Conservation (phyloP, 75 land plant species). For the Larix kaempferi region DNA sequence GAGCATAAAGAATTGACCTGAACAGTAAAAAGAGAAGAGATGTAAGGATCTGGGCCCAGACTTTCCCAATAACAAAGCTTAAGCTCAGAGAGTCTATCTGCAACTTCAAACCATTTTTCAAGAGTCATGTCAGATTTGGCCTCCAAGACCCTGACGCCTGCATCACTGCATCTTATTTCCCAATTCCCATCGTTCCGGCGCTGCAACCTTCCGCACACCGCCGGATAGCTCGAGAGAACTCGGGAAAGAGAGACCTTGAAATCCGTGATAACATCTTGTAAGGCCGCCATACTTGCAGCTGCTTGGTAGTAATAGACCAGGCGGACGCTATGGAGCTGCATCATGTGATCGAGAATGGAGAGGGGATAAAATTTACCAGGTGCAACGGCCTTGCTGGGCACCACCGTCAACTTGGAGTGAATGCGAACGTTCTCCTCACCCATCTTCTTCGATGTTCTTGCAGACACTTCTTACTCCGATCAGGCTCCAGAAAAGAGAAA, state of each 20-base stretch:
- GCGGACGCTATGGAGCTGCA: constrained; percentile 41
- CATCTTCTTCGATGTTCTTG: not conserved
- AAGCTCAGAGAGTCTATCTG: constrained; percentile 27
- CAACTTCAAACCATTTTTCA: constrained; percentile 30
- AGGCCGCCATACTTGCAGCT: not conserved
- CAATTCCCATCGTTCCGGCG: constrained; percentile 40
- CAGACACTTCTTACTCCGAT: too few species aligned
- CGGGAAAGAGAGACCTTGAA: constrained; percentile 38
- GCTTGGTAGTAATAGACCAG: constrained; percentile 43
- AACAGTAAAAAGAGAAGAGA: constrained; percentile 36
- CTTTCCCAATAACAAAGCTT: constrained; percentile 36
- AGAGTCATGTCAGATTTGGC: constrained; percentile 28
- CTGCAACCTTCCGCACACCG: constrained; percentile 50
- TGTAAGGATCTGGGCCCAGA: constrained; percentile 21
- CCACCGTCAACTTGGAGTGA: constrained; percentile 34
- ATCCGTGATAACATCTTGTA: constrained; percentile 13
- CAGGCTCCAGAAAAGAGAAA: too few species aligned
- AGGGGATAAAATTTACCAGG: constrained; percentile 38
- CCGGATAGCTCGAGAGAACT: constrained; percentile 35
- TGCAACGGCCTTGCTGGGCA: constrained; percentile 42
- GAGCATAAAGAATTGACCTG: constrained; percentile 17
- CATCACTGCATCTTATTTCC: constrained; percentile 59
- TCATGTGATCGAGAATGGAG: constrained; percentile 43
- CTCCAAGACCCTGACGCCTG: constrained; percentile 46
- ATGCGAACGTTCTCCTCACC: constrained; percentile 12